Conservation (phyloP, 192 early-diverging fungal species). For the Coemansia sp. region DNA sequence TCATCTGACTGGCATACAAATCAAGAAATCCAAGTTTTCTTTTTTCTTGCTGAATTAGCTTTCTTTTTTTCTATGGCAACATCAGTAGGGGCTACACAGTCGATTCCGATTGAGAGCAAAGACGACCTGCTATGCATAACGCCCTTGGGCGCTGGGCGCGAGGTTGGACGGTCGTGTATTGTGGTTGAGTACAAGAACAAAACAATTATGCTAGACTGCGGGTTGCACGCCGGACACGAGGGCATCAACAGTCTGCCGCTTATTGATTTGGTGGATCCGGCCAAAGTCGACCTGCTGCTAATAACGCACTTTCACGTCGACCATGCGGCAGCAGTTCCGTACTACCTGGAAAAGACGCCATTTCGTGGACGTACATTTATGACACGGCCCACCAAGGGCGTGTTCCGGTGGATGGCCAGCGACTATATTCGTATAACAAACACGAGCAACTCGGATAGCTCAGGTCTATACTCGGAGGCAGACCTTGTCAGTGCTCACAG, state of each 20-base stretch:
- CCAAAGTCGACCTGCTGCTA: constrained; percentile 82
- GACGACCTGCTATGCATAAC: constrained; percentile 86
- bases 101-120: constrained; percentile 61
- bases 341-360: constrained; percentile 94
- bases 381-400: constrained; percentile 98
- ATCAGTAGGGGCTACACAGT: constrained; percentile 35
- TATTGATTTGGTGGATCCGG: constrained; percentile 91
- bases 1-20: too few relatives aligned
- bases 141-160: constrained; percentile 94
- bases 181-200: constrained; percentile 94
- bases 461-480: constrained; percentile 86
- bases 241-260: constrained; percentile 92
- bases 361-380: constrained; percentile 97
- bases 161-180: constrained; percentile 93
- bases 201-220: constrained; percentile 95
- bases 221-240: constrained; percentile 88
- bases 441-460: constrained; percentile 56
- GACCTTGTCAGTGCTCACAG: constrained; percentile 80
- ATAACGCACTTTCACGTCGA: constrained; percentile 97
- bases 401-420: constrained; percentile 92
- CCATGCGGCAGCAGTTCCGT: constrained; percentile 94
- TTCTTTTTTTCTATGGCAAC: constrained; percentile 11
- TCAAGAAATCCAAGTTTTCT: too few relatives aligned
- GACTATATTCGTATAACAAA: constrained; percentile 90
- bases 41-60: too few relatives aligned